Conservation (phyloP, 2,329 filamentous ascomycete species). For the Colletotrichum tofieldiae region DNA sequence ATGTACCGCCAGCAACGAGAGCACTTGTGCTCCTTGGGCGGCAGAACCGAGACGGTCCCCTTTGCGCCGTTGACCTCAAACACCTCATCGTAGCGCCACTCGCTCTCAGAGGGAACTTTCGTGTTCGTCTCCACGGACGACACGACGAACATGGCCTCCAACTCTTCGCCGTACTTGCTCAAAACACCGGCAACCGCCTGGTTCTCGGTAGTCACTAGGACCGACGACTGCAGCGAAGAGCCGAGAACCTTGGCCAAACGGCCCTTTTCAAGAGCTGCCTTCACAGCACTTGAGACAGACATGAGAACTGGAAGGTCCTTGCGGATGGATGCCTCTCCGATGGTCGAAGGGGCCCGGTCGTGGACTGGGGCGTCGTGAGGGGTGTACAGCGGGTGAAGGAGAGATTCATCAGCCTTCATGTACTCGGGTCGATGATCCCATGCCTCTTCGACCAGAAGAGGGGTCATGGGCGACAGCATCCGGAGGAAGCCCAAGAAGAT, state of each 20-base stretch:
- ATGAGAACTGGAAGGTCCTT: slow-evolving; percentile 65
- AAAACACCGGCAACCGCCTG: slow-evolving; percentile 53
- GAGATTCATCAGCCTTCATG: slow-evolving; percentile 65
- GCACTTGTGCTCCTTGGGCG: slow-evolving; percentile 78
- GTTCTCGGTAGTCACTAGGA: slow-evolving; percentile 69
- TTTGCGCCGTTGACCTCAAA: slow-evolving; percentile 58
- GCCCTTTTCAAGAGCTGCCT: slow-evolving; percentile 81
- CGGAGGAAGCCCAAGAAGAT: slow-evolving; percentile 82
- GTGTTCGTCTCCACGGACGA: slow-evolving; percentile 71
- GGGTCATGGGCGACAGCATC: slow-evolving; percentile 86
- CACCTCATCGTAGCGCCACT: slow-evolving; percentile 60
- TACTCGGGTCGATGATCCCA: slow-evolving; percentile 83
- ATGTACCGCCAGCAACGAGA: slow-evolving; percentile 91
- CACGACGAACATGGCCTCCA: slow-evolving; percentile 78
- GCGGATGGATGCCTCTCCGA: slow-evolving; percentile 58
- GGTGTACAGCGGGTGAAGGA: slow-evolving; percentile 61
- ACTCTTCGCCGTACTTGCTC: slow-evolving; percentile 63
- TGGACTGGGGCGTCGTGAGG: slow-evolving; percentile 63
- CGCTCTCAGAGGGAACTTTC: slow-evolving; percentile 46
- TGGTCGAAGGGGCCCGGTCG: slow-evolving; percentile 55
- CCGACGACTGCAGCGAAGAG: slow-evolving; percentile 84
- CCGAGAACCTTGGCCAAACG: slow-evolving; percentile 81
- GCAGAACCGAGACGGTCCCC: slow-evolving; percentile 62
- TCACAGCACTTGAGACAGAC: slow-evolving; percentile 76
- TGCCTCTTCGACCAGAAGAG: slow-evolving; percentile 88